These are phyloP conservation scores for Populus alba DNA, from an alignment of 345 rosid species.

Conservation along the genomic window DNA sequence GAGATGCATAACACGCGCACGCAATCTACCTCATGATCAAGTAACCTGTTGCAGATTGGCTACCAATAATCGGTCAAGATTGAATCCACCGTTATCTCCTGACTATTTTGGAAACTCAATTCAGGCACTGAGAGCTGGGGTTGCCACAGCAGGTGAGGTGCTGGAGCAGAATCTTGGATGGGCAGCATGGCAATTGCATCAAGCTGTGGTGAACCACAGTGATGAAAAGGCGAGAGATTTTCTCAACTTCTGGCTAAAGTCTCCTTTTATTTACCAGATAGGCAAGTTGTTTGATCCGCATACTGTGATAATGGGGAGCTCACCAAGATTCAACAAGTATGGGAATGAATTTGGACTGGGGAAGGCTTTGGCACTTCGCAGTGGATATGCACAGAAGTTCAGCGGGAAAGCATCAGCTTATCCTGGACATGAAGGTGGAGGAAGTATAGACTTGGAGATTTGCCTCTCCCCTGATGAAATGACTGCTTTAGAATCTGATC, in stretches of 20 bases:
- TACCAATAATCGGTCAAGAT: conserved; percentile 47
- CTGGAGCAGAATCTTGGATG: conserved; percentile 51
- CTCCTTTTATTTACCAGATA: conserved; percentile 42
- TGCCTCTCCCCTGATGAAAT: conserved; percentile 57
- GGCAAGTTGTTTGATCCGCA: conserved; percentile 44
- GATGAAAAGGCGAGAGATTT: conserved; percentile 33
- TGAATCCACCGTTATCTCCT: conserved; percentile 42
- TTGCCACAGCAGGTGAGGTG: conserved; percentile 50
- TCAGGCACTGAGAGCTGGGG: conserved; percentile 30
- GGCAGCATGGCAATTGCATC: conserved; percentile 63
- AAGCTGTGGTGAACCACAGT: conserved; percentile 41
- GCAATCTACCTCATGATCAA: conserved; percentile 35
- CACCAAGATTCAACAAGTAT: conserved; percentile 74
- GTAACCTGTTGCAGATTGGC: conserved; percentile 55
- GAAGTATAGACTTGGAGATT: conserved; percentile 67
- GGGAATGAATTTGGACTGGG: conserved; percentile 80
- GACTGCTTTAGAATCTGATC: conserved; percentile 56
- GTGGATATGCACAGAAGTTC: conserved; percentile 71
- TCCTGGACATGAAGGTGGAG: conserved; percentile 64
- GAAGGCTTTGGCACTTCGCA: conserved; percentile 61
- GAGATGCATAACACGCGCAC: conserved; percentile 52
- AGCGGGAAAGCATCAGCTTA: conserved; percentile 62
- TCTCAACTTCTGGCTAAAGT: conserved; percentile 47
- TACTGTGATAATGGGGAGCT: conserved; percentile 76
- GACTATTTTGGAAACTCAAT: conserved; percentile 68